phyloP scores from a whole-genome alignment of 352 stramenopile species.

The Phytophthora parvispora region DNA sequence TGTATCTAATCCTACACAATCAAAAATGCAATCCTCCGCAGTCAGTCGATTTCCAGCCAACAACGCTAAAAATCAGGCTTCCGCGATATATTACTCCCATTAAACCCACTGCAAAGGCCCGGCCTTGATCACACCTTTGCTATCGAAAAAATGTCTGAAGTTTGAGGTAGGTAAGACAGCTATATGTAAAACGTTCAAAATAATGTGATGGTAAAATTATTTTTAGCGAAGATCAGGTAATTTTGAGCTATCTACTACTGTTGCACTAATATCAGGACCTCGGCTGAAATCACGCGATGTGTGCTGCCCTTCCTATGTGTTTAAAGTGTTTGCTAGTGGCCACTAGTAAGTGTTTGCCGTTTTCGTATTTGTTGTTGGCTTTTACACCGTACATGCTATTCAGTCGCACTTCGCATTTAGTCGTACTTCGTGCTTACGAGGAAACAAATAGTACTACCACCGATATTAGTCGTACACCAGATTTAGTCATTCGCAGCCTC shows the following conservation, averaged over 20 bases:
- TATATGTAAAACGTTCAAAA: background rate
- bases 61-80: background rate
- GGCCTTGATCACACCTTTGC: background rate
- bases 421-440: too few species aligned
- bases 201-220: background rate
- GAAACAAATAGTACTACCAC: too few species aligned
- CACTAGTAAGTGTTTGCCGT: background rate
- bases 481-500: too few species aligned
- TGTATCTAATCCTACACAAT: background rate
- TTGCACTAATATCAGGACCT: background rate
- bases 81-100: background rate
- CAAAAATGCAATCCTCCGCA: too few species aligned
- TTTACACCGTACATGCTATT: too few species aligned
- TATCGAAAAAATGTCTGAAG: background rate
- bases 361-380: too few species aligned
- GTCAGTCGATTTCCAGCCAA: too few species aligned
- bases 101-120: background rate
- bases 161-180: background rate
- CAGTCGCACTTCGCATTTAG: too few species aligned
- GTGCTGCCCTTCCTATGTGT: background rate
- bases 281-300: background rate
- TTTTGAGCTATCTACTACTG: background rate
- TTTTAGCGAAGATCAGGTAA: background rate
- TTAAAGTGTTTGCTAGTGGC: background rate
- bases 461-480: too few species aligned